These are phyloP conservation scores for Amanita rimosa DNA, from an alignment of 768 basidiomycete genomes.

Conservation along the genomic window DNA sequence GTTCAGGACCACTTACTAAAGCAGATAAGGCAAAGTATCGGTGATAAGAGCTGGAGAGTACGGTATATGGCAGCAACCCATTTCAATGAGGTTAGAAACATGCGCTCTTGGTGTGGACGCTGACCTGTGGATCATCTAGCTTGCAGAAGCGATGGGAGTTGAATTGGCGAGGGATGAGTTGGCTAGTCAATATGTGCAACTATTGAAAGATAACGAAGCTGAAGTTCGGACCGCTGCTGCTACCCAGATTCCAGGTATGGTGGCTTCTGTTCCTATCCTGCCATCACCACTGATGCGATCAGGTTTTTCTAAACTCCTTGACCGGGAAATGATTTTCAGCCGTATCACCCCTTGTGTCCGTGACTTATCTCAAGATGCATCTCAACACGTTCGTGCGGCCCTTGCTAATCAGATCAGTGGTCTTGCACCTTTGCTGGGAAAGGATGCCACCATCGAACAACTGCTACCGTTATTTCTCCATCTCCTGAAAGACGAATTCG, in stretches of 20 bases:
- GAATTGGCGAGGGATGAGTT: slow-evolving; percentile 91
- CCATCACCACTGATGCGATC: background rate
- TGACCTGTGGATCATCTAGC: slow-evolving; percentile 28
- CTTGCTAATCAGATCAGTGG: slow-evolving; percentile 95
- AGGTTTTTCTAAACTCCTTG: slow-evolving; percentile 93
- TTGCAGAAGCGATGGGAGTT: slow-evolving; percentile 82
- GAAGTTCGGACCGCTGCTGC: slow-evolving; percentile 96
- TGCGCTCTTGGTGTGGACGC: background rate
- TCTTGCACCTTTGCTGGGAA: slow-evolving; percentile 87
- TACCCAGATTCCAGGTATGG: slow-evolving; percentile 89
- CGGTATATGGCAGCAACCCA: slow-evolving; percentile 97
- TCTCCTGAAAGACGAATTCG: slow-evolving; percentile 96
- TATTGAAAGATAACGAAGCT: slow-evolving; percentile 97
- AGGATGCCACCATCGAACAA: slow-evolving; percentile 90
- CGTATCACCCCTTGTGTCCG: slow-evolving; percentile 92
- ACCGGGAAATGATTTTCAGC: slow-evolving; percentile 87
- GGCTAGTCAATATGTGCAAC: slow-evolving; percentile 83
- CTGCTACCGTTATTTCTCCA: slow-evolving; percentile 95
- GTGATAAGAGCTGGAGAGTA: slow-evolving; percentile 98
- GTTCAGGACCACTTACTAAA: slow-evolving; percentile 83
- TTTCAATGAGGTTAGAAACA: slow-evolving; percentile 73
- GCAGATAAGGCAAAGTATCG: slow-evolving; percentile 78
- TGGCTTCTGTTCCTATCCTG: background rate
- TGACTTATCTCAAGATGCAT: slow-evolving; percentile 85
- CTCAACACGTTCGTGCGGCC: slow-evolving; percentile 95